Conservation (phyloP, 345 rosid species). For the Eucalyptus guilfoylei region DNA sequence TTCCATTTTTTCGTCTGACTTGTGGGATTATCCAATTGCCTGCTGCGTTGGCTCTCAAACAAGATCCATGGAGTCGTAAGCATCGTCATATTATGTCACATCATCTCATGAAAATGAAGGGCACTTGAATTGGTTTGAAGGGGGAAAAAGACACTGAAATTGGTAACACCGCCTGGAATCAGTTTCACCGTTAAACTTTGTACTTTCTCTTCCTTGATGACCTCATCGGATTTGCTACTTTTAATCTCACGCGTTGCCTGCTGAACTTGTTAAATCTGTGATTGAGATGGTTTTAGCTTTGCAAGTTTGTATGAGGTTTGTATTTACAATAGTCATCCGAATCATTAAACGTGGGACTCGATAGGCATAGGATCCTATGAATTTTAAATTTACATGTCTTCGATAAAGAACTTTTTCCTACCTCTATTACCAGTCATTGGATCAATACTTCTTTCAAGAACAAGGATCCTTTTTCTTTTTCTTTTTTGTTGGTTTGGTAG, state of each 20-base stretch:
- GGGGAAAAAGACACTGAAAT: background rate
- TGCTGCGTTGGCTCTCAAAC: background rate
- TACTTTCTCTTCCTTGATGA: background rate
- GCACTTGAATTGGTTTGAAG: background rate
- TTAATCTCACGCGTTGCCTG: background rate
- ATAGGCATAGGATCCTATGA: background rate
- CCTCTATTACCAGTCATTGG: background rate
- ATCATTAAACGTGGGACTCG: background rate
- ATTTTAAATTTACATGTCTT: background rate
- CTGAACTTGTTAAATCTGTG: background rate
- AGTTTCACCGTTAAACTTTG: background rate
- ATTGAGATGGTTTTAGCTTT: background rate
- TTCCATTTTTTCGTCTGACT: background rate
- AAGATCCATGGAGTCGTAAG: background rate
- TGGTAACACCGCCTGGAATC: background rate
- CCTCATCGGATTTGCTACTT: background rate
- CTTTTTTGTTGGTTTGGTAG: background rate
- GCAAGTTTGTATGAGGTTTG: background rate
- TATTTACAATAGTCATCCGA: background rate
- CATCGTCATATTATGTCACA: background rate
- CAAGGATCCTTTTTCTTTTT: background rate
- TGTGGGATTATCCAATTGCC: background rate
- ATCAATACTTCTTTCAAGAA: background rate
- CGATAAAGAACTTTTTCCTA: background rate
- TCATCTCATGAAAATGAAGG: background rate